Evolutionary conservation across 345 rosid genomes (phyloP), one percentile per base, ranked within the genome.

Genomic region (Sisymbrium irio): DNA sequence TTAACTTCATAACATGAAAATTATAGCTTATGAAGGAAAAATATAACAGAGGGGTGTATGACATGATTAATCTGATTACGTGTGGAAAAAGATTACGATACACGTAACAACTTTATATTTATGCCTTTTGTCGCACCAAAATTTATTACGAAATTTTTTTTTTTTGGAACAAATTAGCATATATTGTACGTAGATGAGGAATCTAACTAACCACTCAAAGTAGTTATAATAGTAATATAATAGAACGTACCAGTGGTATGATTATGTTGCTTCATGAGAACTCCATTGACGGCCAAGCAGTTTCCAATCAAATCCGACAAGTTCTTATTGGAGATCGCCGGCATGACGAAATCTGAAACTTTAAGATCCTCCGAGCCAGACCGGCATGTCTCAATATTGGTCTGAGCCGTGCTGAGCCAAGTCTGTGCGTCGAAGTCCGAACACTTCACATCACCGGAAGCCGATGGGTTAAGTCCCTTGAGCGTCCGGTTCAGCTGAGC

Each of bases 361-460:
- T 89, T 87, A 4, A 88, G 82, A 74, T 93, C 96, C 11, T 49
- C 41, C 22, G 86, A 85, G 66, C 98, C 97, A 1, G 80, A 65
- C 14, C 84, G 77, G 62, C 97, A 93, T 0, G 96, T 90, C 37
- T 88, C 93, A 2, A 90, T 79, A 75, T 90, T 86, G 15, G 97
- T 93, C 13, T 87, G 82, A n/a, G 97, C 88, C 10, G 96, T 63
- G 70, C 98, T 89, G 19, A 93, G 88, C 98, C 97, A 93, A 4
- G 93, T 90, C 50, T 85, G 97, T 3, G 77, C 57, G 59, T 93
- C 98, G 62, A 83, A 86, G 33, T 84, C 77, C 30, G 92, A 82
- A 80, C 87, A 82, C 45, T 75, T 86, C 28, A 54, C 65, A 44
- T 66, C 81, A 67, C 47, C 3, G 1, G 35, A 9, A 44, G 77